Evolutionary conservation across 495 filamentous ascomycete species (phyloP), one percentile per base, ranked within the genome.

Genomic region (Annulohypoxylon bovei): DNA sequence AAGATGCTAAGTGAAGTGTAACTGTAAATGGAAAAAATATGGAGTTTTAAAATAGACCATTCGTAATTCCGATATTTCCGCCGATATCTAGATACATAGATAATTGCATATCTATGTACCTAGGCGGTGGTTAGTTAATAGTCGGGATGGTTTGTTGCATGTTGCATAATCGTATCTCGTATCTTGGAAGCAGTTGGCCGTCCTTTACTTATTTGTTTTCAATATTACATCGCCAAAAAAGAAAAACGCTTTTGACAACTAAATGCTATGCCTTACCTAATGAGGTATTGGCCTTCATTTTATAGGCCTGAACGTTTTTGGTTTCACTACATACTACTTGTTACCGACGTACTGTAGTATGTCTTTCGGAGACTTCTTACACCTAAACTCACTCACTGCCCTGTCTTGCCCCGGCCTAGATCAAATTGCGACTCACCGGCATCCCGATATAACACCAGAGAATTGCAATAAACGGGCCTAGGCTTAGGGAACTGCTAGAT

Each of bases 241-340:
- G 5, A 28, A 28, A 58, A 42, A n/a, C 1, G 1, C 23, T 16
- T 40, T 27, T 18, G 16, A 53, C 35, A 18, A 40, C 18, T 39
- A 7, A 28, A 3, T 20, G 28, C 33, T 12, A 9, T 32, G n/a
- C 16, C 53, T 53, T 47, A 44, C 44, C 11, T 55, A 33, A 42
- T 20, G 22, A 30, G 37, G 49, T 25, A 46, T 16, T 16, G 35
- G 28, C 62, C 28, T 54, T 49, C 18, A 49, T 58, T 18, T 58
- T 20, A 55, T 20, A 37, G 40, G 23, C 20, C 56, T 49, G 59
- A 44, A 63, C 58, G 66, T 68, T 68, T 63, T 63, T 50, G 52
- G 66, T 68, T 62, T 44, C 66, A 68, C 66, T 40, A 33, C 66
- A 68, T 68, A 28, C 18, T 49, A 52, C 16, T 39, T 42, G 37